Evolutionary conservation across 2,329 filamentous ascomycete genomes (phyloP), one percentile per base, ranked within the genome.

Genomic region (Colletotrichum tanaceti): DNA sequence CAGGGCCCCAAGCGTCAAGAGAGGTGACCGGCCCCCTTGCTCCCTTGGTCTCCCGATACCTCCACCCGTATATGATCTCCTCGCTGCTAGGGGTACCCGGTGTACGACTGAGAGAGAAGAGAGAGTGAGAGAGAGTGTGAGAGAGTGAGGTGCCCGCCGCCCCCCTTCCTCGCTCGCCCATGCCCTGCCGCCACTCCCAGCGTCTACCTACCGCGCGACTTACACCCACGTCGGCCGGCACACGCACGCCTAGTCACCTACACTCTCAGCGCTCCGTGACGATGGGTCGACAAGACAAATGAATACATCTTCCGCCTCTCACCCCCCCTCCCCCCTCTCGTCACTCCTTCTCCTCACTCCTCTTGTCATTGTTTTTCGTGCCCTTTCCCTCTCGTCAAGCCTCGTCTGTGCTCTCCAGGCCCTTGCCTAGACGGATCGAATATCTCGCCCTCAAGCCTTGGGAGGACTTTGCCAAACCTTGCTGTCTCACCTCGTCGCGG

Each of bases 11-110:
- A 46, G 47, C 49, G 22, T 61, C 55, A 44, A 41, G 54, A 54
- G 49, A 57, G 52, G 44, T 58, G 52, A 50, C 63, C 32, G 32
- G 32, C 32, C 68, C 57, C 70, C 68, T 65, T 71, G 68, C 70
- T 71, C 68, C 70, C 59, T 71, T 65, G 65, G 68, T 64, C 53
- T 57, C 46, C 68, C 68, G 68, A 67, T 65, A 65, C 58, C 64
- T 70, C 64, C 68, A 70, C 68, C 64, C 64, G 63, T 58, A 63
- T 44, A 68, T 70, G 70, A 71, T 71, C 70, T 70, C 58, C 70
- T 71, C 61, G 43, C 44, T 66, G 57, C 50, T 60, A 53, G 62
- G 62, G 63, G 55, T 50, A 69, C 63, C 55, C 62, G 63, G 65
- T 60, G 49, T 61, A 49, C 49, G 22, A 39, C 28, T n/a, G n/a